A percentile compares a stretch with the other conserved stretches of the same genome.
phyloP scores from a whole-genome alignment of 2,329 filamentous ascomycete species.

The Colletotrichum graminicola region DNA sequence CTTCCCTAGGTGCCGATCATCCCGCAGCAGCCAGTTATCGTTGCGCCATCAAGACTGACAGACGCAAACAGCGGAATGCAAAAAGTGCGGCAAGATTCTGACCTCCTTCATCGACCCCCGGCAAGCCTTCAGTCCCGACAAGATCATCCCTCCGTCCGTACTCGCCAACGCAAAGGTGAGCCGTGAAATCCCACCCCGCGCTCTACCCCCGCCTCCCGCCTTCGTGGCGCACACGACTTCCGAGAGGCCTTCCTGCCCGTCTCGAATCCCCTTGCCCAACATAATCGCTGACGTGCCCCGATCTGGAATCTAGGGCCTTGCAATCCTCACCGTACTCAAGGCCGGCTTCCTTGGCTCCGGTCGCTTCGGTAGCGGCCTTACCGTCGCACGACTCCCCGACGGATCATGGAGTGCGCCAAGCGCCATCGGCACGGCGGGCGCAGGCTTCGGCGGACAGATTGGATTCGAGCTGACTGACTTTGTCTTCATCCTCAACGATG shows the following conservation, averaged over 20 bases:
- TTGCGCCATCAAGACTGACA: slow-evolving; percentile 2
- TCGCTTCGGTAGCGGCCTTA: slow-evolving; percentile 84
- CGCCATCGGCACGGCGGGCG: slow-evolving; percentile 84
- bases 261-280: background rate
- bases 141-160: slow-evolving; percentile 92
- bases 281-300: slow-evolving; percentile 28
- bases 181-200: slow-evolving; percentile 36
- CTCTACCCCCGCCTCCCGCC: slow-evolving; percentile 23
- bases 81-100: slow-evolving; percentile 96
- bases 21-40: slow-evolving; percentile 42
- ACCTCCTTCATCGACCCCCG: slow-evolving; percentile 93
- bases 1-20: slow-evolving; percentile 31
- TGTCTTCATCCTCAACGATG: slow-evolving; percentile 97
- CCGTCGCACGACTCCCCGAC: slow-evolving; percentile 82
- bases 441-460: slow-evolving; percentile 87
- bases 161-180: slow-evolving; percentile 90
- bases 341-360: slow-evolving; percentile 87
- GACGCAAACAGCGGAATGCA: slow-evolving; percentile 84
- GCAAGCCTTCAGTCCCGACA: slow-evolving; percentile 95
- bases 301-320: slow-evolving; percentile 71
- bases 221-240: slow-evolving; percentile 22
- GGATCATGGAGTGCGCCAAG: slow-evolving; percentile 85
- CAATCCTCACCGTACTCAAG: slow-evolving; percentile 88
- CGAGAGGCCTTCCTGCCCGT: slow-evolving; percentile 9
- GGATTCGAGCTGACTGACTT: slow-evolving; percentile 93